Conservation (phyloP, 1,284 basidiomycete genomes). For the Schizophyllum commune region DNA sequence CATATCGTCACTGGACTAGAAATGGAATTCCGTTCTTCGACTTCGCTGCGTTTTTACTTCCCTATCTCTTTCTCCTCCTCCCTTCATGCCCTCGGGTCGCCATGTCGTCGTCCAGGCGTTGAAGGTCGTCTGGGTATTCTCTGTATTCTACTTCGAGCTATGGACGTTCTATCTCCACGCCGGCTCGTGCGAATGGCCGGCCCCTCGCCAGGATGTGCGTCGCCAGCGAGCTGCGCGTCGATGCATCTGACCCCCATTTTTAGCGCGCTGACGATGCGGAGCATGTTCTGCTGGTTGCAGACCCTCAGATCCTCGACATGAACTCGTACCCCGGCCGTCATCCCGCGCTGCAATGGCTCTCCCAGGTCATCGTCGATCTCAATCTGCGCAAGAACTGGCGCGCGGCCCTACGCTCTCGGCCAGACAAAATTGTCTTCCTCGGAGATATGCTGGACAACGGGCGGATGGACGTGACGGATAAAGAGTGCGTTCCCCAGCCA, state of each 20-base stretch:
- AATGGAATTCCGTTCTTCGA: too few species aligned
- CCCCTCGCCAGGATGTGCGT: neutral
- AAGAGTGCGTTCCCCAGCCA: constrained; percentile 50
- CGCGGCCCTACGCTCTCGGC: constrained; percentile 50
- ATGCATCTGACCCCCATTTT: neutral
- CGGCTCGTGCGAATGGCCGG: neutral
- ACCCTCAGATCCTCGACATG: constrained; percentile 75
- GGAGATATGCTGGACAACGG: constrained; percentile 89
- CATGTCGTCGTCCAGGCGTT: neutral
- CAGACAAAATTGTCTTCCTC: constrained; percentile 73
- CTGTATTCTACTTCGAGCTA: neutral
- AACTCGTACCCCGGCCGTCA: constrained; percentile 49
- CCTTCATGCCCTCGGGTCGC: neutral
- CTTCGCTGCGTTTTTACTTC: neutral
- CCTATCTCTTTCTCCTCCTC: neutral
- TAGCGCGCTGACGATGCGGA: constrained; percentile 26
- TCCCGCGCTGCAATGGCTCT: constrained; percentile 40
- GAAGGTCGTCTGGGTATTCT: neutral
- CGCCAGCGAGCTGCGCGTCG: neutral
- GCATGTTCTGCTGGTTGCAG: constrained; percentile 73
- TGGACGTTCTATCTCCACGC: neutral
- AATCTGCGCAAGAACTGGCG: constrained; percentile 82
- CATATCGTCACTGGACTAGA: too few species aligned
- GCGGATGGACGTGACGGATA: constrained; percentile 51
- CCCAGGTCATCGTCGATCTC: constrained; percentile 56